Percentiles rank a stretch among this genome's conserved stretches.
Evolutionary conservation across 2,329 filamentous ascomycete genomes (phyloP).

Genomic region (Hyphodiscus sp.): DNA sequence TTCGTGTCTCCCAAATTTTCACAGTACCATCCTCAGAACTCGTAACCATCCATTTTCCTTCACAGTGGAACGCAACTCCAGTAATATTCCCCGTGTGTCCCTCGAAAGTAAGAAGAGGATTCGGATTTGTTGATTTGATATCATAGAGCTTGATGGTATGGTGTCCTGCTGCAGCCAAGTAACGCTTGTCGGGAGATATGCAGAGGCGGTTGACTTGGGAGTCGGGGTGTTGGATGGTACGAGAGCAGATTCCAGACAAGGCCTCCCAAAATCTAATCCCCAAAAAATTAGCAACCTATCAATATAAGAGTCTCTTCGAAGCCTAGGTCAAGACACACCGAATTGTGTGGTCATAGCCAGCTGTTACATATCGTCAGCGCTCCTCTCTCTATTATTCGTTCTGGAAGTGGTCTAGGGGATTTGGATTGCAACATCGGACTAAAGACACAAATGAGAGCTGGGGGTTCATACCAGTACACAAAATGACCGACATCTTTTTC

Average conservation of each 20-base stretch:
- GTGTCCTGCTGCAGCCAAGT: constrained; percentile 67
- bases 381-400: background rate
- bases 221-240: constrained; percentile 95
- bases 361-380: constrained; percentile 34
- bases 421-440: background rate
- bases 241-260: constrained; percentile 92
- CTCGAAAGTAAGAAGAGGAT: constrained; percentile 87
- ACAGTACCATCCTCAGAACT: constrained; percentile 79
- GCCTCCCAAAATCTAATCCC: constrained; percentile 87
- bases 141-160: constrained; percentile 96
- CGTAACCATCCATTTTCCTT: constrained; percentile 99
- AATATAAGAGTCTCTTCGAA: background rate
- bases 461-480: constrained; percentile 52
- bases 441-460: constrained; percentile 1
- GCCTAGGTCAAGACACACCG: constrained; percentile 39
- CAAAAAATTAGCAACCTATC: constrained; percentile 4
- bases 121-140: constrained; percentile 96
- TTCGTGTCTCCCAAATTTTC: constrained; percentile 31
- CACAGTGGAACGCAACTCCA: constrained; percentile 94
- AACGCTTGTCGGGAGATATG: constrained; percentile 97
- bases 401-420: background rate
- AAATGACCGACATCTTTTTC: constrained; percentile 54
- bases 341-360: constrained; percentile 71
- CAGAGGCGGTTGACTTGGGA: constrained; percentile 97
- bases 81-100: constrained; percentile 95